Percentiles rank a stretch among this genome's conserved stretches.
These are phyloP conservation scores for Nitzschia palea DNA, from an alignment of 108 stramenopile genomes.

Conservation along the genomic window DNA sequence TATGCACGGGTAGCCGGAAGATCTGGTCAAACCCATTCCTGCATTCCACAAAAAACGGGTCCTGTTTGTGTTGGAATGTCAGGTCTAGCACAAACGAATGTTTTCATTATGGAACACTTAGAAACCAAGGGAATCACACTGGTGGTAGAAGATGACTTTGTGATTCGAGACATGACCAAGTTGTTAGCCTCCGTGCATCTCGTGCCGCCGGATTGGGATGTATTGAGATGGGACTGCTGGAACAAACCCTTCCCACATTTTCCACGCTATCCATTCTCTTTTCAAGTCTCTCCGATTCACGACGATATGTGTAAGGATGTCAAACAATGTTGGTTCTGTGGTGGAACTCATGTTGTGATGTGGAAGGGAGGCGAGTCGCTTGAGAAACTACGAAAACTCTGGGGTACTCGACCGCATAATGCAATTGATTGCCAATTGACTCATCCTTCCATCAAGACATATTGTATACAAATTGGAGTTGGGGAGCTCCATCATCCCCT, in stretches of 20 bases:
- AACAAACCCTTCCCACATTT: not conserved
- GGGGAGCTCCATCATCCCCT: not conserved
- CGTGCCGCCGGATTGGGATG: not conserved
- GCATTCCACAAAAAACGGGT: not conserved
- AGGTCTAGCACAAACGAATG: not conserved
- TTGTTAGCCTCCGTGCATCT: not conserved
- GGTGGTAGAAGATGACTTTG: constrained; percentile 5
- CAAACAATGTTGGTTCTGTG: not conserved
- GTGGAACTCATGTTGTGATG: not conserved
- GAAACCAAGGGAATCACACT: not conserved
- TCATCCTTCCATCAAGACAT: not conserved
- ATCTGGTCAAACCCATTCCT: not conserved
- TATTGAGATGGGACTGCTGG: constrained; percentile 5
- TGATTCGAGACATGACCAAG: not conserved
- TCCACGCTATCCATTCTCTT: not conserved
- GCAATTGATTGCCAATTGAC: not conserved
- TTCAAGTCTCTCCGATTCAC: not conserved
- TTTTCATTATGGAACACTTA: not conserved
- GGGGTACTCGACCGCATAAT: not conserved
- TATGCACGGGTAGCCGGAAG: not conserved
- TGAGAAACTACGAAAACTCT: not conserved
- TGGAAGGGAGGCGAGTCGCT: not conserved
- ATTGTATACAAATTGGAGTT: not conserved
- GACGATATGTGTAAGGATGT: not conserved
- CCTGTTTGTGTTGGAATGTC: not conserved